Percentiles rank a stretch among this genome's conserved stretches.
These are phyloP conservation scores for Cladosporium sp. DNA, from an alignment of 2,329 filamentous ascomycete genomes.

Conservation along the genomic window DNA sequence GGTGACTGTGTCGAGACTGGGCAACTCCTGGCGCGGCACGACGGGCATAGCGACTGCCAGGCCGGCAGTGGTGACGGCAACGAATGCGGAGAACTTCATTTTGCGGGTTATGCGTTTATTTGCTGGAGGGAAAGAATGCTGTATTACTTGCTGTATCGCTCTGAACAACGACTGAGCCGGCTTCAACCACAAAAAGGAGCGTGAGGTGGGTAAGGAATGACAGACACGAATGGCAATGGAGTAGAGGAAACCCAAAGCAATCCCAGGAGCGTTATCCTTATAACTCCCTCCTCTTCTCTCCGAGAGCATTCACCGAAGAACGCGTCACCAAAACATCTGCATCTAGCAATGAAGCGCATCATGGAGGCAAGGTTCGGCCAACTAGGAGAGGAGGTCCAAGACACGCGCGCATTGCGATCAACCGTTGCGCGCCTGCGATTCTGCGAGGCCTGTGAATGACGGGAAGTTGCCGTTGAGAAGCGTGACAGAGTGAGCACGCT, in stretches of 20 bases:
- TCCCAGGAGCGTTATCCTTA: neutral
- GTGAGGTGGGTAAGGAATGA: neutral
- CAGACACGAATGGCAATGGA: neutral
- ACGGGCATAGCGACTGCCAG: slow-evolving; percentile 1
- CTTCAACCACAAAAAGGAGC: neutral
- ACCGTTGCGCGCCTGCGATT: neutral
- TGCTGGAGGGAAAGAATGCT: neutral
- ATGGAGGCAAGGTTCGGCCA: neutral
- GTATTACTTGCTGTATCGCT: neutral
- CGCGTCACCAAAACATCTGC: neutral
- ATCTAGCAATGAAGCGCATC: neutral
- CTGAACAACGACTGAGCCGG: too few relatives aligned
- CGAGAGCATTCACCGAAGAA: neutral
- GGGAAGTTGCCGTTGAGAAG: neutral
- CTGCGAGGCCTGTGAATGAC: too few relatives aligned
- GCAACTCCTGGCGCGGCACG: neutral
- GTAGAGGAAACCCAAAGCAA: neutral
- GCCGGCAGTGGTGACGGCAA: slow-evolving; percentile 4
- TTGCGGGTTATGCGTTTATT: neutral
- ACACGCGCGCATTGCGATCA: neutral
- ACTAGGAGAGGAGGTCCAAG: neutral
- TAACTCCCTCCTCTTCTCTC: neutral
- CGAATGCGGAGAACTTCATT: slow-evolving; percentile 5
- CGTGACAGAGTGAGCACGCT: neutral
- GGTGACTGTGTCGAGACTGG: neutral